Conservation (phyloP, 2,329 filamentous ascomycete genomes). For the Apiospora malaysiana region DNA sequence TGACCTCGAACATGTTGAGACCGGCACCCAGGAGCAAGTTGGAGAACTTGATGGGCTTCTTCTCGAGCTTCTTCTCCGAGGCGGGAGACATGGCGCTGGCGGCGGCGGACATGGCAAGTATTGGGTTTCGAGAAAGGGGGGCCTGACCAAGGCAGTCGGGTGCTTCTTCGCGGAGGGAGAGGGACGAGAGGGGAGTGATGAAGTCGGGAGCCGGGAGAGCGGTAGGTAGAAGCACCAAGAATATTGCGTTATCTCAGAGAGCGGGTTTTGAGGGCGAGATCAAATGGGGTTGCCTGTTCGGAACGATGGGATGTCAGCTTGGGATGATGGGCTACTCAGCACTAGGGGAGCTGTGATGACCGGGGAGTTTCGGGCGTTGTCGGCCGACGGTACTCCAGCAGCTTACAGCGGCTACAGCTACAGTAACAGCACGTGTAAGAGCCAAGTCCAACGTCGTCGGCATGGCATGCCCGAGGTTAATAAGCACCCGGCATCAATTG, state of each 20-base stretch:
- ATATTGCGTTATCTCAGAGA: constrained; percentile 26
- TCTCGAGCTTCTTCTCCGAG: constrained; percentile 72
- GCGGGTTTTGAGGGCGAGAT: neutral
- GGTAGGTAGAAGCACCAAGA: constrained; percentile 26
- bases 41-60: constrained; percentile 99
- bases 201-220: constrained; percentile 19
- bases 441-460: constrained; percentile 2
- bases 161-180: constrained; percentile 75
- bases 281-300: neutral
- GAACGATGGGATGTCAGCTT: constrained; percentile 13
- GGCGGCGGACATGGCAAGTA: constrained; percentile 66
- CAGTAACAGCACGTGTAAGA: constrained; percentile 4
- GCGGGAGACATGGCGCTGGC: constrained; percentile 55
- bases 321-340: constrained; percentile 1
- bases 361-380: constrained; percentile 9
- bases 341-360: neutral
- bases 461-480: constrained; percentile 14
- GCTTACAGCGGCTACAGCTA: neutral
- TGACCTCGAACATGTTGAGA: constrained; percentile 93
- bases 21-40: constrained; percentile 94
- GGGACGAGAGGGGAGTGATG: constrained; percentile 26
- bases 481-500: constrained; percentile 5
- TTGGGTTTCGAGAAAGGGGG: constrained; percentile 56
- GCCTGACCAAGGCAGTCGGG: constrained; percentile 98
- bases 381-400: constrained; percentile 3